Evolutionary conservation across 2,329 filamentous ascomycete genomes (phyloP), one percentile per base, ranked within the genome.

Genomic region (Pyricularia pennisetigena): DNA sequence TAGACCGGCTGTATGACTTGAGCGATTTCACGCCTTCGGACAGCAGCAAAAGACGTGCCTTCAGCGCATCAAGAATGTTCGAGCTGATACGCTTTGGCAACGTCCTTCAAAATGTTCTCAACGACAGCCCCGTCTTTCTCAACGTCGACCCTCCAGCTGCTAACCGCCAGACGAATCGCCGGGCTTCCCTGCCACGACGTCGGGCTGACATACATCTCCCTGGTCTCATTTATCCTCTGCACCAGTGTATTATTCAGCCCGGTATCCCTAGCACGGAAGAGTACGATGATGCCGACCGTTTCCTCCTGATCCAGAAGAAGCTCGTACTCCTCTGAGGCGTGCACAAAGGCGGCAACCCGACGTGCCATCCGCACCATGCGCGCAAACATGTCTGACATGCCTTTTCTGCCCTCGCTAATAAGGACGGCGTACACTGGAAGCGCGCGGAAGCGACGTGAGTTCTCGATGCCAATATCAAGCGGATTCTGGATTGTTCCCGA

Each of bases 391-490:
- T 83, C 80, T 0, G 82, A 81, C 71, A 96, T 86, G 0, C 93
- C 93, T 0, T 82, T 76, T 1, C 82, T 82, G 0, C 94, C 94
- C 73, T 95, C 90, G 64, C 90, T 89, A 24, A 90, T 76, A 2
- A 97, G 83, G 0, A 89, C 90, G 12, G 92, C 89, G 75, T 97
- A 97, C 9, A 93, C 90, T 0, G 94, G 94, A n/a, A 97, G 81
- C 0, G 94, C 94, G 67, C 94, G 87, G 81, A 97, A 97, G 6
- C 94, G 89, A 57, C 94, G 88, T 1, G 93, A 97, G 78, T 97
- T 97, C 74, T 97, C 94, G 24, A 97, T 82, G 24, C 93, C 93
- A 68, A 95, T 87, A 77, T 97, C 94, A 20, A 97, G 81, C 0
- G 94, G 94, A 3, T 91, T 94, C n/a, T 89, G 87, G 70, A 95